Evolutionary conservation across 495 filamentous ascomycete species (phyloP).

Genomic region (Paragyromitra xinjiangensis): DNA sequence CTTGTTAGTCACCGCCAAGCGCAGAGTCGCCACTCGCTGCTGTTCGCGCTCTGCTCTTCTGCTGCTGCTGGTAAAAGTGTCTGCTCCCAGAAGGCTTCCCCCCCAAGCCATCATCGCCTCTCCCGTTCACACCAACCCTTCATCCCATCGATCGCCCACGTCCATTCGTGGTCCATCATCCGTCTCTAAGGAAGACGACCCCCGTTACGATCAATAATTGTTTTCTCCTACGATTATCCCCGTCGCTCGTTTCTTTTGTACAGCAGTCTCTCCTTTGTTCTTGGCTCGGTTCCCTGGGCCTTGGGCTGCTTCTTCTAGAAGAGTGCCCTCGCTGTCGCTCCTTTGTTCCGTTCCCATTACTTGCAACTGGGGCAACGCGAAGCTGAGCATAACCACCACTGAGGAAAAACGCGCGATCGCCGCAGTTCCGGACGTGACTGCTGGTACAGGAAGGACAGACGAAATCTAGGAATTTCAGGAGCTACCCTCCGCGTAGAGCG

Average conservation of each 20-base stretch:
- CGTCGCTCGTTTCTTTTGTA: slow-evolving; percentile 36
- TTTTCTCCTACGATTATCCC: slow-evolving; percentile 3
- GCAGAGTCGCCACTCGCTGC: slow-evolving; percentile 32
- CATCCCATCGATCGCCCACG: slow-evolving; percentile 44
- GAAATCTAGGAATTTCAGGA: slow-evolving; percentile 8
- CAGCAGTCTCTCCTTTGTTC: slow-evolving; percentile 47
- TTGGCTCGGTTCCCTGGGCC: slow-evolving; percentile 34
- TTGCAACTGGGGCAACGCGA: slow-evolving; percentile 23
- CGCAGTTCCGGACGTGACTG: slow-evolving; percentile 7
- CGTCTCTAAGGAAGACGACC: slow-evolving; percentile 19
- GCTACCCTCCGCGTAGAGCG: slow-evolving; percentile 9
- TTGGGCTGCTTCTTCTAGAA: slow-evolving; percentile 22
- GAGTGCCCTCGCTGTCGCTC: slow-evolving; percentile 34
- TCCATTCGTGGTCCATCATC: slow-evolving; percentile 41
- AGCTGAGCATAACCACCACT: slow-evolving; percentile 23
- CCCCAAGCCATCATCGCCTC: slow-evolving; percentile 38
- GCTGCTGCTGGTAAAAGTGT: slow-evolving; percentile 25
- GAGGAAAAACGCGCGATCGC: slow-evolving; percentile 20
- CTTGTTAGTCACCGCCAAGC: slow-evolving; percentile 44
- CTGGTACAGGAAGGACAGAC: slow-evolving; percentile 1
- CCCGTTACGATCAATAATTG: slow-evolving; percentile 6
- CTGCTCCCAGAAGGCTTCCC: slow-evolving; percentile 19
- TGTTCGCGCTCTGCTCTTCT: slow-evolving; percentile 30
- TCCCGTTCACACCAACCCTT: slow-evolving; percentile 26
- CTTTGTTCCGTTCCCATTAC: slow-evolving; percentile 3